Base-by-base conservation (phyloP, 306 rosid species). In the Phaseolus lunatus region DNA sequence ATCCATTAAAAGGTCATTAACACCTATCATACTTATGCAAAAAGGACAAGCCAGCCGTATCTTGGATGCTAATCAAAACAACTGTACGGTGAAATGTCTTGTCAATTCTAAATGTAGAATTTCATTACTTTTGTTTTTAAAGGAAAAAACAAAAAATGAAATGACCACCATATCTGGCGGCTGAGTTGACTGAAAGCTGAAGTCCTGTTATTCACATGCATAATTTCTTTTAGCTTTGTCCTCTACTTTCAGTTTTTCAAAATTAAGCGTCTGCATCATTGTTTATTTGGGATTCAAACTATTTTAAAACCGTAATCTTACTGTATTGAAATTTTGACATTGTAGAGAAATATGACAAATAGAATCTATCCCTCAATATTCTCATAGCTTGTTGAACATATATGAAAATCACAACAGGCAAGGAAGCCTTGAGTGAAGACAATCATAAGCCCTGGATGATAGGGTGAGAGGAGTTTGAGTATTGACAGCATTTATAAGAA, bases 11-110 rank as follows among this genome's bases (percentile, higher is more conserved):
- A 69, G 74, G 58, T 75, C 69, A 61, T 27, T 71, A 73, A 80
- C 62, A 56, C 74, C 43, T 73, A 70, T 73, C 64, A 66, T 80
- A 72, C 77, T 65, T 61, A 45, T 4, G 39, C 66, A 47, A 44
- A 66, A 78, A 75, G 26, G 72, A 75, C 58, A 27, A 31, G 57
- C 74, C 70, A 49, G 74, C 19, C 70, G 41, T 75, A 74, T 18
- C 70, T 74, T 78, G 83, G 82, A 82, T 82, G 81, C 75, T 76
- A 71, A 47, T 68, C 45, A 75, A 84, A 78, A 77, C 47, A 75
- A 65, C 59, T 80, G 76, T 70, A 22, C 27, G 54, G 63, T 62
- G 65, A 33, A 43, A 82, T 75, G 78, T 84, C 78, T 80, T 71
- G 49, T 79, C 89, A 84, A 85, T 37, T 77, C 52, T 0, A 8